phyloP scores from a whole-genome alignment of 208 protist genomes.

The Acanthamoeba culbertsoni region DNA sequence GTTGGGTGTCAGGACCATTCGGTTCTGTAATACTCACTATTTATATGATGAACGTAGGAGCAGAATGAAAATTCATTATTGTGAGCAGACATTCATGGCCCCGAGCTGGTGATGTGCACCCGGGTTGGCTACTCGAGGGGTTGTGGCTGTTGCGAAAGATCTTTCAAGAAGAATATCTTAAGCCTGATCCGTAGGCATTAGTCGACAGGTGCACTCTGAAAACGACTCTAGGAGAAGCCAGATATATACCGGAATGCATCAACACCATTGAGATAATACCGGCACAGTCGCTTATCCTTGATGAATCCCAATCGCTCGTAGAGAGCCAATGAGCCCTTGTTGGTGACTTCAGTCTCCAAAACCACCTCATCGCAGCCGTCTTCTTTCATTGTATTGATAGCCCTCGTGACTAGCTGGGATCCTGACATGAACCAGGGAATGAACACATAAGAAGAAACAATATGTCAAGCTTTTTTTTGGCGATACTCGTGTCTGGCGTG shows the following conservation, averaged over 20 bases:
- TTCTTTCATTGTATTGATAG: slow-evolving; percentile 91
- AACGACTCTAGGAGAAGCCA: background rate
- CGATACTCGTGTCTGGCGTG: too few species aligned
- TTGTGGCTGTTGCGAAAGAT: too few species aligned
- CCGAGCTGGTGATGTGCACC: too few species aligned
- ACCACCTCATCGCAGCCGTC: slow-evolving; percentile 91
- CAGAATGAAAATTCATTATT: too few species aligned
- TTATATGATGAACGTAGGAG: too few species aligned
- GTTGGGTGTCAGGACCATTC: too few species aligned
- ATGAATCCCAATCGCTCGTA: slow-evolving; percentile 97
- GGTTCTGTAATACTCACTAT: too few species aligned
- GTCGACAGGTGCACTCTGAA: background rate
- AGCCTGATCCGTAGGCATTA: background rate
- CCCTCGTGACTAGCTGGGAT: slow-evolving; percentile 87
- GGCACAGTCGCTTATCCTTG: slow-evolving; percentile 82
- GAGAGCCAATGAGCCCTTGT: slow-evolving; percentile 90
- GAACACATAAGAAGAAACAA: background rate
- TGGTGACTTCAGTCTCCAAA: slow-evolving; percentile 93
- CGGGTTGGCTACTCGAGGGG: too few species aligned
- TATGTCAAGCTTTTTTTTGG: too few species aligned
- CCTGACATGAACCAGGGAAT: slow-evolving; percentile 29
- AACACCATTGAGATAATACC: slow-evolving; percentile 91
- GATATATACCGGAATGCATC: slow-evolving; percentile 88
- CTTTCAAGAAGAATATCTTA: slow-evolving; percentile 29
- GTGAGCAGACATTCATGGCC: too few species aligned